Evolutionary conservation across 805 yeast species (phyloP).

Genomic region (Kodamaea leandrae): DNA sequence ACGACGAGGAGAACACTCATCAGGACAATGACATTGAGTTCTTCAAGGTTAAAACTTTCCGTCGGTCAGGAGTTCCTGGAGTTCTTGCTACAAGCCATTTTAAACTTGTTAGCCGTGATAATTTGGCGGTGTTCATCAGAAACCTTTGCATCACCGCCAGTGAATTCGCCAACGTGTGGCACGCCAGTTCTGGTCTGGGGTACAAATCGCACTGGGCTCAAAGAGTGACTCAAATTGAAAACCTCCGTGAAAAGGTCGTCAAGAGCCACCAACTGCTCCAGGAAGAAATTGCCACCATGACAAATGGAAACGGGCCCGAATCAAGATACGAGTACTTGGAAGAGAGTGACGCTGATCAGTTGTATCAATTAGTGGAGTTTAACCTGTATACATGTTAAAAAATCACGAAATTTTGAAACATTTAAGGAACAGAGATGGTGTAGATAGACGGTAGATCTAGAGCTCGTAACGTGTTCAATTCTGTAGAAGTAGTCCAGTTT

Average conservation of each 20-base stretch:
- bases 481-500: too few species aligned
- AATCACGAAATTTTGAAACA: background rate
- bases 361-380: conserved; percentile 27
- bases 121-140: conserved; percentile 62
- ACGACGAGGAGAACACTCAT: conserved; percentile 3
- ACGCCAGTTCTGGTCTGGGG: conserved; percentile 41
- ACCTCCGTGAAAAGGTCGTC: conserved; percentile 27
- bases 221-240: conserved; percentile 54
- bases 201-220: conserved; percentile 66
- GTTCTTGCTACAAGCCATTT: conserved; percentile 73
- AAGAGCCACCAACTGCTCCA: conserved; percentile 25
- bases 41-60: conserved; percentile 61
- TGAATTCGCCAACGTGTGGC: conserved; percentile 77
- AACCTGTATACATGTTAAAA: conserved; percentile 27
- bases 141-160: conserved; percentile 63
- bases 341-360: conserved; percentile 9
- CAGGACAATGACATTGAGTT: conserved; percentile 20
- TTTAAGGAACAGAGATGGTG: background rate
- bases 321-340: conserved; percentile 11
- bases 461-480: too few species aligned
- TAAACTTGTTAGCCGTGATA: conserved; percentile 61
- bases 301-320: background rate
- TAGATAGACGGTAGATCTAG: too few species aligned
- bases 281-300: conserved; percentile 21
- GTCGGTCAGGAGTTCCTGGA: conserved; percentile 72